Evolutionary conservation across 441 rosid species (phyloP).

Genomic region (Macaranga tanarius): DNA sequence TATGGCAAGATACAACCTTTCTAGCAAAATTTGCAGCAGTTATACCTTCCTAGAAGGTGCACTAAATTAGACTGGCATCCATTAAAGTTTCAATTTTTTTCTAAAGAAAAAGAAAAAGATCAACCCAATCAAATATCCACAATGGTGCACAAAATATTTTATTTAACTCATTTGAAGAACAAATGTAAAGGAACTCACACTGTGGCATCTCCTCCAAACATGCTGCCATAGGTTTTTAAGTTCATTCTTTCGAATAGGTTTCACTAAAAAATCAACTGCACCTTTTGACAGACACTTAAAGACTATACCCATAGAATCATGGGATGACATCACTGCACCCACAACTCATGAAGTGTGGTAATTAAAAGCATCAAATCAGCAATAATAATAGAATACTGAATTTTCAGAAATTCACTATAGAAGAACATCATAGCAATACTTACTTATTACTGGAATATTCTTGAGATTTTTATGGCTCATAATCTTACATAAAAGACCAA

Average conservation of each 20-base stretch:
- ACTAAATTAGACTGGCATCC: neutral
- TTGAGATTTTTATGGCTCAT: slow-evolving; percentile 64
- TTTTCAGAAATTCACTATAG: neutral
- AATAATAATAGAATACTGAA: neutral
- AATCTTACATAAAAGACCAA: slow-evolving; percentile 71
- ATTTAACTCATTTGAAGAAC: neutral
- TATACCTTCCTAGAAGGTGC: neutral
- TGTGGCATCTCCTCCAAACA: slow-evolving; percentile 89
- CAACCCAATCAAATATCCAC: neutral
- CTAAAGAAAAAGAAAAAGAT: neutral
- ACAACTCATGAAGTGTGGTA: slow-evolving; percentile 30
- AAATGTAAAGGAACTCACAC: slow-evolving; percentile 43
- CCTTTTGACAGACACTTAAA: slow-evolving; percentile 89
- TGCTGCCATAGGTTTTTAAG: slow-evolving; percentile 94
- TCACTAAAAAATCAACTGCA: slow-evolving; percentile 88
- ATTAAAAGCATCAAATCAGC: slow-evolving; percentile 27
- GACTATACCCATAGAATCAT: slow-evolving; percentile 83
- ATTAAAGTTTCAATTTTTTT: neutral
- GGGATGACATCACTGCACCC: slow-evolving; percentile 92
- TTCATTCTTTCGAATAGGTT: slow-evolving; percentile 90
- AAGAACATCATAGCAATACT: slow-evolving; percentile 20
- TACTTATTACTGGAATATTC: slow-evolving; percentile 84
- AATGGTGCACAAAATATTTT: neutral
- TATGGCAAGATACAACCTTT: neutral
- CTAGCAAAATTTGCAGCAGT: neutral